Evolutionary conservation across 495 filamentous ascomycete genomes (phyloP), one percentile per base, ranked within the genome.

Genomic region (Aspergillus nanangensis): DNA sequence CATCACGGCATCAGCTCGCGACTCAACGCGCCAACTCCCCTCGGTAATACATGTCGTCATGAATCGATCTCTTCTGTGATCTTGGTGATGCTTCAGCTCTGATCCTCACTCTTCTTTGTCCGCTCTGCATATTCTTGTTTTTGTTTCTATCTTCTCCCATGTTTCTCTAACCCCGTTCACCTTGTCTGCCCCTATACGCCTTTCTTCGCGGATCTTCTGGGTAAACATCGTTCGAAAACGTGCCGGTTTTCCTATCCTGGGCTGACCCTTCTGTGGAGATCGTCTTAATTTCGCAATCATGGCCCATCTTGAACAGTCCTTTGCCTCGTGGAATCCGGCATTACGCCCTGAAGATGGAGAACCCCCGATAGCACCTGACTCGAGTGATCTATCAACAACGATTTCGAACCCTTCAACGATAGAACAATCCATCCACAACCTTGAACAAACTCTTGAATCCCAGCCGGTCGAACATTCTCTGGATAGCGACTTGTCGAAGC

Each of bases 311-410:
- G 60, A 61, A 15, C 54, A 50, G 8, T 43, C n/a, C n/a, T n/a
- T 44, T 5, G 52, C 52, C 31, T 46, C 56, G 1, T 76, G 72
- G 72, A 69, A 76, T 62, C 67, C 70, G 38, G 67, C 71, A 2
- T 49, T 64, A 15, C 55, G 61, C 49, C 59, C 69, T 15, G 65
- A 70, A 11, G 50, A 52, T 36, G 29, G 53, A 25, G 39, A 34
- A 14, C 10, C 32, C 13, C 13, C 42, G 13, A 44, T 33, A 37
- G 40, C 52, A 37, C 48, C 54, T 14, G 38, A 36, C 27, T 34
- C 52, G 37, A 44, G 48, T 39, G 23, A 25, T 34, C 15, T 53
- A 27, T 43, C 52, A 36, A 29, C 11, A 29, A 29, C 25, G 11
- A 11, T 7, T 11, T 29, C 25, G 7, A 29, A 29, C 5, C 11